Conservation (phyloP, 2,329 filamentous ascomycete species). For the Lachnellula hyalina region DNA sequence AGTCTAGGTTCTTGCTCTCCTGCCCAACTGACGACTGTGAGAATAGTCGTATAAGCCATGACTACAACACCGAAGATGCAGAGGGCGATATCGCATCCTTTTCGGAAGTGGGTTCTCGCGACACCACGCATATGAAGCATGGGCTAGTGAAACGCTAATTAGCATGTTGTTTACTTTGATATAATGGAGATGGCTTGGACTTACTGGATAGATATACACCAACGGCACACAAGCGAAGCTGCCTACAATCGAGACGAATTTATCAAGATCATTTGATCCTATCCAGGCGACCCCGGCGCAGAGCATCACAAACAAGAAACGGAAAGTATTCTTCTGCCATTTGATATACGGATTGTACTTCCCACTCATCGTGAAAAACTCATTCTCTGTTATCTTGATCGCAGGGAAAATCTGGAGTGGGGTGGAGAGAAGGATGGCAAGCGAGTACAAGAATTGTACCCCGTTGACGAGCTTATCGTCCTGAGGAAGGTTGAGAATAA, state of each 20-base stretch:
- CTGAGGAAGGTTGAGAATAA: constrained; percentile 92
- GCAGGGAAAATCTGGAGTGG: constrained; percentile 96
- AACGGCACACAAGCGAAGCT: constrained; percentile 97
- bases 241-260: constrained; percentile 93
- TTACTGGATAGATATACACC: constrained; percentile 95
- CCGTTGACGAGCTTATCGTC: constrained; percentile 92
- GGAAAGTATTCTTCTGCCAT: constrained; percentile 98
- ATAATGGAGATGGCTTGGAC: constrained; percentile 34
- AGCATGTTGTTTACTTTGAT: constrained; percentile 9
- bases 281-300: constrained; percentile 88
- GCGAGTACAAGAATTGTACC: constrained; percentile 95
- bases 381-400: constrained; percentile 93
- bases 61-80: constrained; percentile 77
- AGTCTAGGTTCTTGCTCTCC: constrained; percentile 43
- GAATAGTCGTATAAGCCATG: constrained; percentile 85
- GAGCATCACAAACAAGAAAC: constrained; percentile 84
- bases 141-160: constrained; percentile 92
- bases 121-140: constrained; percentile 83
- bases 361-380: constrained; percentile 85
- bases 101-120: constrained; percentile 62
- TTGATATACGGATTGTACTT: constrained; percentile 99
- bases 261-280: constrained; percentile 89
- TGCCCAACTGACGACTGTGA: constrained; percentile 87
- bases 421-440: constrained; percentile 93
- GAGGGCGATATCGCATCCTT: constrained; percentile 66